phyloP scores from a whole-genome alignment of 331 rosid species.

The Acacia concinna region DNA sequence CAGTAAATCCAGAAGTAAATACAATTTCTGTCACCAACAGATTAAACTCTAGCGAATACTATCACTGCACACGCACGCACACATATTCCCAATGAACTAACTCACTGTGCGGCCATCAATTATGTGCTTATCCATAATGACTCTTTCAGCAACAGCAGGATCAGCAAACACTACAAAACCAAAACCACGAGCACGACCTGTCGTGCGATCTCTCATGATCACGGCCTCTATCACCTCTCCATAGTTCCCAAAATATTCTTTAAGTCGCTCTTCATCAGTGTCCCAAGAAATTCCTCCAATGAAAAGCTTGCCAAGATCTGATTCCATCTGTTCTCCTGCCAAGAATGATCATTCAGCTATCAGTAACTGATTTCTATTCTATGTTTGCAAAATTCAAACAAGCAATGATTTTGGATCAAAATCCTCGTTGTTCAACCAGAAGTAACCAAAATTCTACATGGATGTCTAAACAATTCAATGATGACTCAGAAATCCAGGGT shows the following conservation, averaged over 20 bases:
- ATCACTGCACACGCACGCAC: neutral
- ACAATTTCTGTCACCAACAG: neutral
- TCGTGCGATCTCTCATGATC: slow-evolving; percentile 96
- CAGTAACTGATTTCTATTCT: slow-evolving; percentile 19
- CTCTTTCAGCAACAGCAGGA: slow-evolving; percentile 86
- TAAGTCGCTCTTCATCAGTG: slow-evolving; percentile 92
- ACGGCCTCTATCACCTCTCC: slow-evolving; percentile 95
- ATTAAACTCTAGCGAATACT: neutral
- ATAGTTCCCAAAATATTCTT: slow-evolving; percentile 72
- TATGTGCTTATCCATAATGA: slow-evolving; percentile 81
- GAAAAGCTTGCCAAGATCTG: slow-evolving; percentile 98
- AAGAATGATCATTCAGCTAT: slow-evolving; percentile 39
- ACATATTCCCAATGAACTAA: slow-evolving; percentile 31
- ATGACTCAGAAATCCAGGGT: slow-evolving; percentile 21
- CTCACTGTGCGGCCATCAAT: slow-evolving; percentile 93
- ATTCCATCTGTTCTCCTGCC: slow-evolving; percentile 69
- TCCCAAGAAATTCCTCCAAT: slow-evolving; percentile 99
- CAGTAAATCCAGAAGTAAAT: neutral
- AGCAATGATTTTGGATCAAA: slow-evolving; percentile 29
- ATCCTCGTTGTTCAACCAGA: slow-evolving; percentile 14
- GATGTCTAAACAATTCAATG: slow-evolving; percentile 25
- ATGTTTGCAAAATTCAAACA: slow-evolving; percentile 6
- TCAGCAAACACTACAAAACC: slow-evolving; percentile 89
- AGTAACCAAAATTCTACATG: slow-evolving; percentile 18
- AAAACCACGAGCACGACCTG: slow-evolving; percentile 97